These are phyloP conservation scores for Aspergillus vadensis DNA, from an alignment of 2,329 filamentous ascomycete species.

Conservation along the genomic window DNA sequence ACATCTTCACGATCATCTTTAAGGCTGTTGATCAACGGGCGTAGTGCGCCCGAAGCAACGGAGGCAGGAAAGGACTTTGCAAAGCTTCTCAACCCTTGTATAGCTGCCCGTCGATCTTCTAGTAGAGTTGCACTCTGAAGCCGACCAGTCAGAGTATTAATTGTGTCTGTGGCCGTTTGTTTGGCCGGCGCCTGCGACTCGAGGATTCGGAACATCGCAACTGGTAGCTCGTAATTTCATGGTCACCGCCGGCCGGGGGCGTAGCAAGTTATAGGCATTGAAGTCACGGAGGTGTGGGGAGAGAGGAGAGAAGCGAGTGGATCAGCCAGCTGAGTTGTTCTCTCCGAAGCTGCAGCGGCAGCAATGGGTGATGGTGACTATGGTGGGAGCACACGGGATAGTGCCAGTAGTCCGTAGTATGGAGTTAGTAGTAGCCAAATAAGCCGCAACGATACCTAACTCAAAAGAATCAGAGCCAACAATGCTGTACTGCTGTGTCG, in stretches of 20 bases:
- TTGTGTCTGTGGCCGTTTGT: constrained; percentile 94
- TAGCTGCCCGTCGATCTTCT: constrained; percentile 90
- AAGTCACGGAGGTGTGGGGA: constrained; percentile 13
- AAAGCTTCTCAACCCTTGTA: constrained; percentile 90
- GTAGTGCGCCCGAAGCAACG: constrained; percentile 88
- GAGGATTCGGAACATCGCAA: constrained; percentile 59
- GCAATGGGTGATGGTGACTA: neutral
- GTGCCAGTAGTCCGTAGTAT: neutral
- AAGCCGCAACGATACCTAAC: constrained; percentile 4
- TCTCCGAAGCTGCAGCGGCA: constrained; percentile 12
- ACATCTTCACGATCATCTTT: constrained; percentile 90
- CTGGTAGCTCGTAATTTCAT: constrained; percentile 41
- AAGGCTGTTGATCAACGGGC: constrained; percentile 81
- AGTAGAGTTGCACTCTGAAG: constrained; percentile 86
- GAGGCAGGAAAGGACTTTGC: constrained; percentile 95
- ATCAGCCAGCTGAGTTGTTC: constrained; percentile 22
- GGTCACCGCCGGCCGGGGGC: constrained; percentile 39
- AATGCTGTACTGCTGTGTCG: neutral
- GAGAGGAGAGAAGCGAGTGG: constrained; percentile 1
- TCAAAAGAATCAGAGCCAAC: no score
- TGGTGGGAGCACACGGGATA: neutral
- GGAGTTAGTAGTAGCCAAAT: neutral
- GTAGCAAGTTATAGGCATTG: constrained; percentile 34
- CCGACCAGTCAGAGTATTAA: constrained; percentile 82
- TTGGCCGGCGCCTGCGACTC: constrained; percentile 80